These are phyloP conservation scores for Tolypocladium inflatum DNA, from an alignment of 2,329 filamentous ascomycete species.

Conservation along the genomic window DNA sequence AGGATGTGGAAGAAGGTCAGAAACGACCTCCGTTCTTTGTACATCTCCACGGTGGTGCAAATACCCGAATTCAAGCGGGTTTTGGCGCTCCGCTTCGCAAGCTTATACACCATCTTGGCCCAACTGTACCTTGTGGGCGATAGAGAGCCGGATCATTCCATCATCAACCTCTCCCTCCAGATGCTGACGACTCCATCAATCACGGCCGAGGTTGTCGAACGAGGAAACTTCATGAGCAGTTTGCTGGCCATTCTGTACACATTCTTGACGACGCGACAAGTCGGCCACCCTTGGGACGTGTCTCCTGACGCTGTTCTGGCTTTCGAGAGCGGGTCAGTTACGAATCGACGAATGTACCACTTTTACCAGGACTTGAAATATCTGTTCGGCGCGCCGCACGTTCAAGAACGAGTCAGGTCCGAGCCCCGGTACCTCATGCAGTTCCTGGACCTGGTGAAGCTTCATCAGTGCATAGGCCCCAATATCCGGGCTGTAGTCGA, in stretches of 20 bases:
- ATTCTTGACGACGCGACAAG: conserved; percentile 90
- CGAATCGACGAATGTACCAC: conserved; percentile 91
- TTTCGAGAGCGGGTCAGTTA: conserved; percentile 90
- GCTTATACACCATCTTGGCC: conserved; percentile 84
- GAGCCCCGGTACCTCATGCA: conserved; percentile 86
- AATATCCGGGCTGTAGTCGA: conserved; percentile 86
- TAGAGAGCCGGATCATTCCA: conserved; percentile 92
- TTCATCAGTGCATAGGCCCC: conserved; percentile 94
- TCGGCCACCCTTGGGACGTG: conserved; percentile 86
- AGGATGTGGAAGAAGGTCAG: conserved; percentile 94
- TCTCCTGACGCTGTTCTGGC: conserved; percentile 78
- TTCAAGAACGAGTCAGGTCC: conserved; percentile 72
- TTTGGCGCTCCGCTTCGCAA: conserved; percentile 85
- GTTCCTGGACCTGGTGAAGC: conserved; percentile 88
- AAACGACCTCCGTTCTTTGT: conserved; percentile 82
- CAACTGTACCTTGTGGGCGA: conserved; percentile 95
- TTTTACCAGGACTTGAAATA: conserved; percentile 95
- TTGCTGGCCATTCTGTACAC: conserved; percentile 95
- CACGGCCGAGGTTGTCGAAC: conserved; percentile 87
- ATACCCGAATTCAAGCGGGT: conserved; percentile 95
- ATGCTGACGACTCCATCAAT: conserved; percentile 96
- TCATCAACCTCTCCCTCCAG: conserved; percentile 93
- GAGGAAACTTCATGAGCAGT: conserved; percentile 91
- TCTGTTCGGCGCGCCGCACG: conserved; percentile 78
- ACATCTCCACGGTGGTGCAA: conserved; percentile 92